Evolutionary conservation across 139 green algal species (phyloP), one percentile per base, ranked within the genome.

Genomic region (Chlamydomonas sphaeroides): DNA sequence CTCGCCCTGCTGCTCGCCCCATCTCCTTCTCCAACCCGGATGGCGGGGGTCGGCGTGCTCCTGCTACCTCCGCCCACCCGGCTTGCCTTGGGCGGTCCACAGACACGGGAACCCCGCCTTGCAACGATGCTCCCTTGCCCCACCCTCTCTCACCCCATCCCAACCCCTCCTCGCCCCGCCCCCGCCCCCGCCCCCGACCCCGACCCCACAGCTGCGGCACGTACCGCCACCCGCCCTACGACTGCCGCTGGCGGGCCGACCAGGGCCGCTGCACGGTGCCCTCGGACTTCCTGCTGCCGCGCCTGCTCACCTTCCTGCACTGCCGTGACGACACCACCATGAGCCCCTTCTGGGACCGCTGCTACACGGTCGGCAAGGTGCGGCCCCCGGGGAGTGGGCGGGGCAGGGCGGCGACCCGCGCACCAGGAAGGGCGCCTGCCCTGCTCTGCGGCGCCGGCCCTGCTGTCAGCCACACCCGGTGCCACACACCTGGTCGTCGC

Each of bases 271-370:
- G 75, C 41, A 32, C 45, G 21, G 62, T 82, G 33, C 18, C n/a
- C 32, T 49, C 75, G 20, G 42, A 82, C 62, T 82, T 65, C 62
- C 62, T 82, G 41, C 45, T 82, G n/a, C 75, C 75, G 20, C 75
- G 75, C 32, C 62, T 82, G 32, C 61, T 82, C 36, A 35, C 42
- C n/a, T 82, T 72, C 75, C 75, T 82, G 75, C 75, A 82, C 63
- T 82, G 75, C 59, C 75, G 62, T 39, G 75, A 82, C 41, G 59
- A 82, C 61, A 39, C 75, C 21, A 51, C n/a, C 26, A 30, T 82
- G 42, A 65, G 56, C 38, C 75, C 75, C 61, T 82, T 82, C 30
- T 82, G 75, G 75, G 61, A 82, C 75, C 61, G 62, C 62, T 82
- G 75, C 75, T 82, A 82, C 75, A 36, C 25, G 0, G 35, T 65